A percentile compares a stretch with the other conserved stretches of the same genome.
phyloP scores from a whole-genome alignment of 768 basidiomycete genomes.

The Heimioporus sp. region DNA sequence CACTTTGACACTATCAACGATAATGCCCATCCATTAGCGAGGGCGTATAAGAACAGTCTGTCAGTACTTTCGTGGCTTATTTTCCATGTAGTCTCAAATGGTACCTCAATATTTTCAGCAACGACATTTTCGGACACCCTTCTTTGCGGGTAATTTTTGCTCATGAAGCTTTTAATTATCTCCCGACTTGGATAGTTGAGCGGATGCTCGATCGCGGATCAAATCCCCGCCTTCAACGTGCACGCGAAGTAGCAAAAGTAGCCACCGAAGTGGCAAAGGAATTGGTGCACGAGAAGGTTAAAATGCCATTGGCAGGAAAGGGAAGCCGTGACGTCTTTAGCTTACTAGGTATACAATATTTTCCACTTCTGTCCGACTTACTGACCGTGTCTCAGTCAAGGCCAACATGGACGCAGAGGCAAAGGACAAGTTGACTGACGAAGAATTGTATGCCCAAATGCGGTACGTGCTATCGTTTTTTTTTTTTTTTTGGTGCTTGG shows the following conservation, averaged over 20 bases:
- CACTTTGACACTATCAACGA: too few species aligned
- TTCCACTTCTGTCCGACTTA: background rate
- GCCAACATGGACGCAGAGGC: constrained; percentile 28
- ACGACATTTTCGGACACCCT: constrained; percentile 15
- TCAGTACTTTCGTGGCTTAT: constrained; percentile 1
- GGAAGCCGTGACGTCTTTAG: constrained; percentile 21
- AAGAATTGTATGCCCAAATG: background rate
- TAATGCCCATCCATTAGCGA: constrained; percentile 7
- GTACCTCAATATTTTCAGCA: too few species aligned
- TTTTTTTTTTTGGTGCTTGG: background rate
- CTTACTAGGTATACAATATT: constrained; percentile 37
- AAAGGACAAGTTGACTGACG: constrained; percentile 22
- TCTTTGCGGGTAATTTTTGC: constrained; percentile 12
- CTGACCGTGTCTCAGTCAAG: constrained; percentile 15
- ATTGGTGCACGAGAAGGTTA: constrained; percentile 16
- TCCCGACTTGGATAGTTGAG: constrained; percentile 24
- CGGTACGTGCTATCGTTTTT: constrained; percentile 10
- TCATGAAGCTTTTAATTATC: constrained; percentile 9
- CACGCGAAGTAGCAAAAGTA: constrained; percentile 7
- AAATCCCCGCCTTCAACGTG: constrained; percentile 15
- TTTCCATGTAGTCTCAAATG: too few species aligned
- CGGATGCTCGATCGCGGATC: constrained; percentile 30
- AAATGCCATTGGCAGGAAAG: constrained; percentile 10
- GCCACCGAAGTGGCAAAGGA: constrained; percentile 11
- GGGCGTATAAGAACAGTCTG: constrained; percentile 9